Percentiles rank a stretch among this genome's conserved stretches.
Evolutionary conservation across 208 protist genomes (phyloP).

Genomic region (Balamuthia mandrillaris): DNA sequence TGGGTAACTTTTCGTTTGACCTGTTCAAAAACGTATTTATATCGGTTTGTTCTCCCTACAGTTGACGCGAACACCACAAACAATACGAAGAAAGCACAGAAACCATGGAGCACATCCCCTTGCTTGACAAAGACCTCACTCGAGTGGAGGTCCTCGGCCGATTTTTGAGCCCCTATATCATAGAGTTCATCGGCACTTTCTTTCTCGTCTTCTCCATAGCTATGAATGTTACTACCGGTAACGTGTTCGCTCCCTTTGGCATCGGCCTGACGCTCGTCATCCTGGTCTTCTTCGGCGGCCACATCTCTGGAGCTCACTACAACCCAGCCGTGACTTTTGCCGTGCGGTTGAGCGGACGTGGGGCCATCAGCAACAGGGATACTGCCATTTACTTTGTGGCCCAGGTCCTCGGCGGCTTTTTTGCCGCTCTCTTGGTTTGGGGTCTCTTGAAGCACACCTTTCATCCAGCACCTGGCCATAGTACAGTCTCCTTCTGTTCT

Average conservation of each 20-base stretch:
- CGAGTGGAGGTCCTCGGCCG: too few species aligned
- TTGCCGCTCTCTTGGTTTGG: background rate
- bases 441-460: background rate
- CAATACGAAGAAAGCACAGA: too few species aligned
- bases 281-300: constrained; percentile 2
- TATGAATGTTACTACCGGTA: constrained; percentile 8
- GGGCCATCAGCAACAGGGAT: background rate
- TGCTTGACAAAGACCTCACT: too few species aligned
- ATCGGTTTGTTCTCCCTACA: too few species aligned
- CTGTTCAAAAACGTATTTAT: too few species aligned
- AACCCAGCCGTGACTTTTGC: background rate
- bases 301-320: constrained; percentile 17
- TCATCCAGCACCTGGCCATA: background rate
- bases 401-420: background rate
- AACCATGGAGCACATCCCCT: too few species aligned
- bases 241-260: constrained; percentile 8
- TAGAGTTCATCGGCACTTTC: constrained; percentile 38
- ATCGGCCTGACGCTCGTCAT: background rate
- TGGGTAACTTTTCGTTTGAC: too few species aligned
- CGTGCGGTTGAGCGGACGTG: background rate
- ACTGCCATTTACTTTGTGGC: constrained; percentile 16
- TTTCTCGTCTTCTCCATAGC: constrained; percentile 4
- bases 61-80: too few species aligned
- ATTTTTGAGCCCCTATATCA: constrained; percentile 5
- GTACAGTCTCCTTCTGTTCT: background rate